phyloP scores from a whole-genome alignment of 352 stramenopile species.

The Thraustochytrium striatum region DNA sequence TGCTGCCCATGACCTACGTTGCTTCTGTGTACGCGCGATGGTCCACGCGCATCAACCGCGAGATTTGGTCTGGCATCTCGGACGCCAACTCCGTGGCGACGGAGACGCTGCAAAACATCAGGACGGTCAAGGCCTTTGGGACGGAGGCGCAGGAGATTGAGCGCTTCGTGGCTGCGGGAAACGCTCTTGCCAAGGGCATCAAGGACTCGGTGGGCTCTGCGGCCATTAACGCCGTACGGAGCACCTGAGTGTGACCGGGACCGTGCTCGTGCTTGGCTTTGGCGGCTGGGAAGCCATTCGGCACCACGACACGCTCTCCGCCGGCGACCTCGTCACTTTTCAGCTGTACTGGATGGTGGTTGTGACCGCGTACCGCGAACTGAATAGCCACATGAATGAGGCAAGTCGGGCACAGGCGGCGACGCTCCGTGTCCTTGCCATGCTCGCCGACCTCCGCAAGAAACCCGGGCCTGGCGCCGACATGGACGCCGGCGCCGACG shows the following conservation, averaged over 20 bases:
- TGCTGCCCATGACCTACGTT: constrained; percentile 56
- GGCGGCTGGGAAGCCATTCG: constrained; percentile 49
- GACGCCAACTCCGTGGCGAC: constrained; percentile 62
- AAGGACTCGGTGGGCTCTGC: constrained; percentile 51
- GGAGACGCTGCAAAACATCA: constrained; percentile 62
- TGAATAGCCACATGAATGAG: constrained; percentile 51
- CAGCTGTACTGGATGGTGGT: constrained; percentile 56
- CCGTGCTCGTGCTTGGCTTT: constrained; percentile 53
- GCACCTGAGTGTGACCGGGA: constrained; percentile 50
- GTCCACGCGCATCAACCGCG: constrained; percentile 48
- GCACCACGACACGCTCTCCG: constrained; percentile 22
- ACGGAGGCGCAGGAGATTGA: constrained; percentile 59
- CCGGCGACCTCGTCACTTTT: constrained; percentile 54
- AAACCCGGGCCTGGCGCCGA: too few relatives aligned
- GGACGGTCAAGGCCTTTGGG: constrained; percentile 63
- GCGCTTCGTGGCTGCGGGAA: constrained; percentile 55
- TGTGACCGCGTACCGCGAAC: constrained; percentile 51
- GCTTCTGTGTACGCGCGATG: constrained; percentile 49
- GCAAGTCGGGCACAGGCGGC: constrained; percentile 54
- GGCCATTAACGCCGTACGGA: constrained; percentile 49
- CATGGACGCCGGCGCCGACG: too few relatives aligned
- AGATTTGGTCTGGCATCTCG: constrained; percentile 52
- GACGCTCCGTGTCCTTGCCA: constrained; percentile 54
- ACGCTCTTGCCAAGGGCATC: constrained; percentile 51
- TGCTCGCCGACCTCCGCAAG: constrained; percentile 3